Conservation (phyloP, 371 early-diverging fungal species). For the Actinomucor elegans region DNA sequence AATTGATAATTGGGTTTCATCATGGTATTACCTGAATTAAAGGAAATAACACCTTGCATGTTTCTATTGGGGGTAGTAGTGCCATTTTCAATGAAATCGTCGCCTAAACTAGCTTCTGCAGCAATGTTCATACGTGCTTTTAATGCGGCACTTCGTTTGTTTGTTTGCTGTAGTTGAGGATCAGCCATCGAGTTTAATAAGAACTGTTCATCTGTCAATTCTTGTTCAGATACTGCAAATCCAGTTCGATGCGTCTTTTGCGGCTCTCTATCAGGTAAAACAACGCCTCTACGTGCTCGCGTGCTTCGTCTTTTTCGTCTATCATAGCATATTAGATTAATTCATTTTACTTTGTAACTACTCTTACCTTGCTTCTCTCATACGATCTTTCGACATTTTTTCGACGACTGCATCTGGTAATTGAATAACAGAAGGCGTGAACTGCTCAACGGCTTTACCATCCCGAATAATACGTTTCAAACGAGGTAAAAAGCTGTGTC, state of each 20-base stretch:
- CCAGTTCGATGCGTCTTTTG: conserved; percentile 45
- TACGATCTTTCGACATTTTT: conserved; percentile 76
- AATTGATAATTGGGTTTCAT: no score
- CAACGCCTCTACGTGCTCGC: conserved; percentile 61
- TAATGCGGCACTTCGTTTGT: conserved; percentile 34
- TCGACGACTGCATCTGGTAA: conserved; percentile 76
- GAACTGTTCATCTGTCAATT: conserved; percentile 38
- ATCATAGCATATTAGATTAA: background rate
- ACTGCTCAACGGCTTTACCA: conserved; percentile 49
- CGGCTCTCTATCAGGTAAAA: conserved; percentile 69
- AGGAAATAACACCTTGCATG: conserved; percentile 4
- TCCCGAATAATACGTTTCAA: conserved; percentile 54
- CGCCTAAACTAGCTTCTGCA: conserved; percentile 29
- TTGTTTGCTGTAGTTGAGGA: conserved; percentile 1
- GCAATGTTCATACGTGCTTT: conserved; percentile 50
- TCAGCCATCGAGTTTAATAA: conserved; percentile 12
- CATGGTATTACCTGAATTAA: no score
- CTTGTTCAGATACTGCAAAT: conserved; percentile 34
- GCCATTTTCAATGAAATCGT: conserved; percentile 3
- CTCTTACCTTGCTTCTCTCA: conserved; percentile 64
- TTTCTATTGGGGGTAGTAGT: background rate
- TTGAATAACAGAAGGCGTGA: conserved; percentile 66
- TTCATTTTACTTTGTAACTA: no score
- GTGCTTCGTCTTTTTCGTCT: conserved; percentile 81
- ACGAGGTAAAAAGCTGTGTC: conserved; percentile 68